Conservation (phyloP, 768 basidiomycete species). For the Auriscalpium vulgare region DNA sequence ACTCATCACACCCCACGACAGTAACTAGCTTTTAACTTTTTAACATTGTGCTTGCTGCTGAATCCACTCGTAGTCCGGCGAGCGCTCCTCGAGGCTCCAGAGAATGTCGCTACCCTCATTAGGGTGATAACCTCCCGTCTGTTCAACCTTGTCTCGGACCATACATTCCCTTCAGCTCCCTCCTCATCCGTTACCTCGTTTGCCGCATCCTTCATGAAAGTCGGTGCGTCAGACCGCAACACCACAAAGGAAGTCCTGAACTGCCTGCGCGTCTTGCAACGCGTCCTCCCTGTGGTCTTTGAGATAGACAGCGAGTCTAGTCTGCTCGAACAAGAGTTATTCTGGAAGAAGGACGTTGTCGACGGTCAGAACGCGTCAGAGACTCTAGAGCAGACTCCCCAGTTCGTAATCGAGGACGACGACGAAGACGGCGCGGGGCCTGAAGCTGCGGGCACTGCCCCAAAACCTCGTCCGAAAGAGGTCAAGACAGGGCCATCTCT, state of each 20-base stretch:
- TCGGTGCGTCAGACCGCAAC: slow-evolving; percentile 46
- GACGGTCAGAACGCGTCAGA: slow-evolving; percentile 23
- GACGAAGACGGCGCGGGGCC: slow-evolving; percentile 40
- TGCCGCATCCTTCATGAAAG: slow-evolving; percentile 63
- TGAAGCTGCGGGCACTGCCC: not conserved
- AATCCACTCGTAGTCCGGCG: slow-evolving; percentile 53
- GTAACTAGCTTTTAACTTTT: not conserved
- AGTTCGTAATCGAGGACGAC: slow-evolving; percentile 89
- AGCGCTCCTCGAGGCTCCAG: slow-evolving; percentile 73
- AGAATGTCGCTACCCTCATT: slow-evolving; percentile 81
- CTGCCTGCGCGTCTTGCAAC: slow-evolving; percentile 82
- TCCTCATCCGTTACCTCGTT: slow-evolving; percentile 55
- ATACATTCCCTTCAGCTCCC: slow-evolving; percentile 64
- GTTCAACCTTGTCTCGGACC: slow-evolving; percentile 69
- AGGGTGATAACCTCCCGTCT: slow-evolving; percentile 59
- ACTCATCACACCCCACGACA: slow-evolving; percentile 26
- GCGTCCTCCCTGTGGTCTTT: slow-evolving; percentile 87
- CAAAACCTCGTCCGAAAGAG: slow-evolving; percentile 19
- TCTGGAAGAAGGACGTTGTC: slow-evolving; percentile 59
- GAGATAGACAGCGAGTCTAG: slow-evolving; percentile 67
- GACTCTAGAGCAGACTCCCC: slow-evolving; percentile 29
- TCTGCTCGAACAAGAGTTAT: slow-evolving; percentile 65
- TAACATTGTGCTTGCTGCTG: no score
- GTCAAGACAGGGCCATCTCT: slow-evolving; percentile 61
- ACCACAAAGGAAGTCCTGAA: slow-evolving; percentile 86